Conservation (phyloP, 169 alveolate species). For the Cryptosporidium meleagridis region DNA sequence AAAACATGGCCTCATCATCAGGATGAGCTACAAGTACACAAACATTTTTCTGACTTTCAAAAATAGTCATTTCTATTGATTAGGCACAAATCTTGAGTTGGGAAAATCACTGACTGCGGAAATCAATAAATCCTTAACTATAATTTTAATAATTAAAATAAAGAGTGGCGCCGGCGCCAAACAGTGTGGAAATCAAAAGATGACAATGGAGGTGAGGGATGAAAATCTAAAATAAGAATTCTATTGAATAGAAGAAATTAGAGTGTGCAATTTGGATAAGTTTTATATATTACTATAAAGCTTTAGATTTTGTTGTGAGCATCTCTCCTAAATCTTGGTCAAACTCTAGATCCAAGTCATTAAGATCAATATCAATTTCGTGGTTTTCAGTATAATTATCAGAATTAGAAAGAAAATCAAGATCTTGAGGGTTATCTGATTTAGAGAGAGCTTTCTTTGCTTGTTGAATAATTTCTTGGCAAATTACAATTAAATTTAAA, state of each 20-base stretch:
- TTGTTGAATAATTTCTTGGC: constrained; percentile 22
- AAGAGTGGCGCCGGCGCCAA: not conserved
- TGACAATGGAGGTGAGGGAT: not conserved
- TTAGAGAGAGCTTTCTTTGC: constrained; percentile 8
- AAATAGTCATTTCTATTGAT: not conserved
- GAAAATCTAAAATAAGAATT: not conserved
- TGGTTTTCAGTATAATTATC: not conserved
- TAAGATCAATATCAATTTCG: not conserved
- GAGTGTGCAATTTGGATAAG: not conserved
- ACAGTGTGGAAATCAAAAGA: not conserved
- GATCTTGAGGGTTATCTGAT: not conserved
- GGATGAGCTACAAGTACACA: constrained; percentile 66
- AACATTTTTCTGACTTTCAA: not conserved
- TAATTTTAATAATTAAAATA: too few species aligned
- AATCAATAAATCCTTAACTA: not conserved
- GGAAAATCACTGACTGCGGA: not conserved
- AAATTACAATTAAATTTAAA: not conserved
- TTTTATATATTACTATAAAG: not conserved
- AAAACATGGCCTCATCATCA: constrained; percentile 69
- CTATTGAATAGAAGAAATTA: not conserved
- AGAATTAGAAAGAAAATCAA: not conserved
- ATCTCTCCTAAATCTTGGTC: not conserved
- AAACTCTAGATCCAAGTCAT: not conserved
- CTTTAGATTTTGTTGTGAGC: not conserved
- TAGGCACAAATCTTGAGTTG: not conserved